Percentiles rank a stretch among this genome's conserved stretches.
These are phyloP conservation scores for Dactylellina leptospora DNA, from an alignment of 2,329 filamentous ascomycete species.

Conservation along the genomic window DNA sequence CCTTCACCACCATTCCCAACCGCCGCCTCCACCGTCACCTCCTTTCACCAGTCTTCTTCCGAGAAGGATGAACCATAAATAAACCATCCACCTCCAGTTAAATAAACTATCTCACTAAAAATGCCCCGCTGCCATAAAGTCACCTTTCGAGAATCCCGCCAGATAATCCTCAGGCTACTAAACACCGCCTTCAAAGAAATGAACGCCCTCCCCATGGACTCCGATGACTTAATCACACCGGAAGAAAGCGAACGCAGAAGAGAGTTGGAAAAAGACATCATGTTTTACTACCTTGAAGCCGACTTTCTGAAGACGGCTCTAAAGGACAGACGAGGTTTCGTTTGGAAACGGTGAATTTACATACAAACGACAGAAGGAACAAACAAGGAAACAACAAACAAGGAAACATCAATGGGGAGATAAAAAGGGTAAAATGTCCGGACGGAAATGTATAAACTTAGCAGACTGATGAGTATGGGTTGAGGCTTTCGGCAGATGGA, in stretches of 20 bases:
- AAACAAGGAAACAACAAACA: no score
- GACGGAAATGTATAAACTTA: no score
- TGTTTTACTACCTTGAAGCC: conserved; percentile 15
- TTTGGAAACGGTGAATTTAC: conserved; percentile 34
- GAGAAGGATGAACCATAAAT: no score
- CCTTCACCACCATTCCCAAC: no score
- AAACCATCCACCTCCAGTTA: no score
- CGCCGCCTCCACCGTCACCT: no score
- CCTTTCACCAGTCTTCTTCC: no score
- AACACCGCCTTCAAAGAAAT: conserved; percentile 29
- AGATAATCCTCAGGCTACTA: conserved; percentile 28
- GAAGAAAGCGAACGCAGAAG: conserved; percentile 1
- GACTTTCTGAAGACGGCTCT: conserved; percentile 8
- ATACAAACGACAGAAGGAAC: neutral
- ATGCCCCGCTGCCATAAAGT: conserved; percentile 51
- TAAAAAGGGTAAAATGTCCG: no score
- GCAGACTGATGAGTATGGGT: no score
- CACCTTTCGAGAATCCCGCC: conserved; percentile 25
- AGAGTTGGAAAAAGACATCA: conserved; percentile 24
- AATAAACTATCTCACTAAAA: no score
- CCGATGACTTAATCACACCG: conserved; percentile 19
- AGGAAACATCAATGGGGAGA: no score
- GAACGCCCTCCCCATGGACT: conserved; percentile 4
- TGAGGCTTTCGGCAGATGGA: no score
- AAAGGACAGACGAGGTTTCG: conserved; percentile 18